phyloP scores from a whole-genome alignment of 2,329 filamentous ascomycete genomes.

The Colletotrichum caudatum region DNA sequence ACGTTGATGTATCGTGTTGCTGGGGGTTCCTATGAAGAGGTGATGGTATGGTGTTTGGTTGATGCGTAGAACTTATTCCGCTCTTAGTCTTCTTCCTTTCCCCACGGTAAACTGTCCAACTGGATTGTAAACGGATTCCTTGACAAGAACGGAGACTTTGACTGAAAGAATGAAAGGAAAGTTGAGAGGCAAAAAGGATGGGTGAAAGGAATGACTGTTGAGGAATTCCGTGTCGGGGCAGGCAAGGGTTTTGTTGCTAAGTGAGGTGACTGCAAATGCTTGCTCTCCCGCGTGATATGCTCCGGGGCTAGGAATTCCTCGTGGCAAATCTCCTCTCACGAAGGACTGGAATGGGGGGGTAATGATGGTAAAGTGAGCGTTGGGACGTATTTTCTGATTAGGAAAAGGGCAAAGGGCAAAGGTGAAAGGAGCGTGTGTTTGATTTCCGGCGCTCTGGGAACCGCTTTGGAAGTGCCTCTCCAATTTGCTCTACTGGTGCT shows the following conservation, averaged over 20 bases:
- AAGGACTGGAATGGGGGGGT: slow-evolving; percentile 35
- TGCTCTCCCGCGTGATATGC: slow-evolving; percentile 23
- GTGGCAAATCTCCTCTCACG: slow-evolving; percentile 10
- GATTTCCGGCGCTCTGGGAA: slow-evolving; percentile 20
- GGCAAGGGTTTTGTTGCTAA: slow-evolving; percentile 39
- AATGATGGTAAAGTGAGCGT: slow-evolving; percentile 38
- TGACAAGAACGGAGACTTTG: slow-evolving; percentile 36
- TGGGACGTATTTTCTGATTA: slow-evolving; percentile 26
- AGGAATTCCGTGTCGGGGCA: slow-evolving; percentile 41
- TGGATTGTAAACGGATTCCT: slow-evolving; percentile 43
- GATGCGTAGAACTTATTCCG: slow-evolving; percentile 28
- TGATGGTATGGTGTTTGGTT: slow-evolving; percentile 15
- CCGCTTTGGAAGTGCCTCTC: slow-evolving; percentile 15
- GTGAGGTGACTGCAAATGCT: slow-evolving; percentile 20
- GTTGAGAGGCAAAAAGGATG: slow-evolving; percentile 36
- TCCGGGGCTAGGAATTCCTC: slow-evolving; percentile 24
- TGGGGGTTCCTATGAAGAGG: slow-evolving; percentile 7
- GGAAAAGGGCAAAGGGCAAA: slow-evolving; percentile 12
- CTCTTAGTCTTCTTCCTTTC: slow-evolving; percentile 22
- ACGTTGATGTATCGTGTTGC: slow-evolving; percentile 8
- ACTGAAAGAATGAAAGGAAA: slow-evolving; percentile 41
- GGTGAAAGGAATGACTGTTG: slow-evolving; percentile 41
- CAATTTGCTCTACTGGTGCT: slow-evolving; percentile 17
- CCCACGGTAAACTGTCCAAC: slow-evolving; percentile 19
- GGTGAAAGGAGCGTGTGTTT: slow-evolving; percentile 24